A percentile compares a stretch with the other conserved stretches of the same genome.
Conservation (phyloP, 2,329 filamentous ascomycete species). For the Monilinia polystroma region DNA sequence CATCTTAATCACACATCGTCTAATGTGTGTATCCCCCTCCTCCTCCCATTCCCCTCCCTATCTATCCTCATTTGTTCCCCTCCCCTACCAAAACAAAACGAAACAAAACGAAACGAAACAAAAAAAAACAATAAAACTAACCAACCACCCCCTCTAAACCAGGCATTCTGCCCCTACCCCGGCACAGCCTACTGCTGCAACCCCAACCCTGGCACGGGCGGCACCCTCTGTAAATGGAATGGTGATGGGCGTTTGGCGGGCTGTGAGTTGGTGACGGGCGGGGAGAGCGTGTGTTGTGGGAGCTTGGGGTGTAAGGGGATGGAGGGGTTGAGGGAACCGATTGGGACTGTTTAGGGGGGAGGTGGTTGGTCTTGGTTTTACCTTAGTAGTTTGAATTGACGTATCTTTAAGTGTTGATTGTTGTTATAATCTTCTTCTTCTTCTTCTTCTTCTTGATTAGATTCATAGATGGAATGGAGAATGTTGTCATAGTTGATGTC, state of each 20-base stretch:
- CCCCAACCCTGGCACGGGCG: background rate
- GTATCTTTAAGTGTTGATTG: no score
- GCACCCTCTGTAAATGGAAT: conserved; percentile 9
- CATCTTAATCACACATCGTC: background rate
- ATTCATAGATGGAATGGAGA: no score
- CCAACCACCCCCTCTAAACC: rapidly evolving
- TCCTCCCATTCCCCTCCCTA: background rate
- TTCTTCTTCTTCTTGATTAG: no score
- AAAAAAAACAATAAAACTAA: background rate
- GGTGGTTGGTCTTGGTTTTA: no score
- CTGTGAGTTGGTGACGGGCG: background rate
- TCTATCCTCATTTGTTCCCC: no score
- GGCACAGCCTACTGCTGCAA: conserved; percentile 18
- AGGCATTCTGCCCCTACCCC: conserved; percentile 15
- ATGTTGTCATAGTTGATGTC: no score
- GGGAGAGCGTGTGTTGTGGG: conserved; percentile 14
- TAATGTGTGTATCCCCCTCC: background rate
- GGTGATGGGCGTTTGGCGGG: conserved; percentile 6
- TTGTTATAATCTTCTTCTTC: no score
- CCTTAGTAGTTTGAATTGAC: no score
- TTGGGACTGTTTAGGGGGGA: conserved; percentile 2
- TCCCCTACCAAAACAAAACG: no score
- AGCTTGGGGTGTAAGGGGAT: conserved; percentile 5
- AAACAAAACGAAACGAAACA: no score
- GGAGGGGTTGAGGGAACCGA: conserved; percentile 9